These are phyloP conservation scores for Lipomyces yamadae DNA, from an alignment of 805 yeast species.

Conservation along the genomic window DNA sequence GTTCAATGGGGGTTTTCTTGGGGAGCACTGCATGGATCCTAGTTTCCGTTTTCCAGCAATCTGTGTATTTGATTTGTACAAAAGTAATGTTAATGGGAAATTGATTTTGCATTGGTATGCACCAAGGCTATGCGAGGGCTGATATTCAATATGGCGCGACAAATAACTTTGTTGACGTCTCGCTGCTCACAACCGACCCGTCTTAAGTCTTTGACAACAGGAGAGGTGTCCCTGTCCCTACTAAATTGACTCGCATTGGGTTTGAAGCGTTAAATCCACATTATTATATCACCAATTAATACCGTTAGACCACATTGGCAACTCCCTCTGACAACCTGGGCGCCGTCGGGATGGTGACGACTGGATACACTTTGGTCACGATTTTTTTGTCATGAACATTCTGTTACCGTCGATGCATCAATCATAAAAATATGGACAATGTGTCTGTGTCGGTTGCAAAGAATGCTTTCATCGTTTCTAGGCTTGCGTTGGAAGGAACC, in stretches of 20 bases:
- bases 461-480: constrained; percentile 12
- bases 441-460: constrained; percentile 20
- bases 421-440: constrained; percentile 27
- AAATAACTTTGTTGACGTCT: not conserved
- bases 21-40: not conserved
- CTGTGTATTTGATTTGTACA: constrained; percentile 1
- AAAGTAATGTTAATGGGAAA: not conserved
- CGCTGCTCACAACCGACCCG: too few species aligned
- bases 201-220: too few species aligned
- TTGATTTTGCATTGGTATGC: not conserved
- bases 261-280: not conserved
- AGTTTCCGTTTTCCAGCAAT: not conserved
- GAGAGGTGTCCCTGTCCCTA: too few species aligned
- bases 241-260: too few species aligned
- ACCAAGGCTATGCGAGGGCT: not conserved
- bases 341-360: not conserved
- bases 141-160: not conserved
- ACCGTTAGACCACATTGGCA: not conserved
- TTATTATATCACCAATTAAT: not conserved
- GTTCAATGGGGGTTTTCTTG: not conserved
- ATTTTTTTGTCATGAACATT: not conserved
- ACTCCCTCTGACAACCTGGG: not conserved
- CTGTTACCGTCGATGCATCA: not conserved
- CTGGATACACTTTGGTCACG: not conserved
- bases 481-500: constrained; percentile 12